Evolutionary conservation across 2,329 filamentous ascomycete genomes (phyloP).

Genomic region (Graphilbum fragrans): DNA sequence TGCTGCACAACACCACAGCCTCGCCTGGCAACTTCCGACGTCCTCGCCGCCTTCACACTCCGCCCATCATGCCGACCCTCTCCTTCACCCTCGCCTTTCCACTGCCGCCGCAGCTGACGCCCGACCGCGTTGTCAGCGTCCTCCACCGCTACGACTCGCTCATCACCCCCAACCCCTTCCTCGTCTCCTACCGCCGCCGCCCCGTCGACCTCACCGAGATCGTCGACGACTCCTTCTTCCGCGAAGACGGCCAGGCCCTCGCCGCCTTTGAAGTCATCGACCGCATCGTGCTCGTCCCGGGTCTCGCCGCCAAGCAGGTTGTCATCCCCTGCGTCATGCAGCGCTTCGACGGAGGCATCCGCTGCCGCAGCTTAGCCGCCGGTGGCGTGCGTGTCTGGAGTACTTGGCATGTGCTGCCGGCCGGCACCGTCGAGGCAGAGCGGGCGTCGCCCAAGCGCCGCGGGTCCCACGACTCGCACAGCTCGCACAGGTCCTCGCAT

Average conservation of each 20-base stretch:
- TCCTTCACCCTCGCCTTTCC: slow-evolving; percentile 26
- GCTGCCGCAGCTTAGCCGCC: slow-evolving; percentile 29
- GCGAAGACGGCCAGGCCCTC: slow-evolving; percentile 16
- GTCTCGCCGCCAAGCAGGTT: slow-evolving; percentile 25
- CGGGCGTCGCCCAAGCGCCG: not conserved
- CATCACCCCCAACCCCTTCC: slow-evolving; percentile 26
- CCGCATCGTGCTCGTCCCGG: slow-evolving; percentile 27
- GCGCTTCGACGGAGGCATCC: slow-evolving; percentile 24
- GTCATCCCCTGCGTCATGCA: slow-evolving; percentile 31
- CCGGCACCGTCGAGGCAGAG: slow-evolving; percentile 10
- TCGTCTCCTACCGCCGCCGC: slow-evolving; percentile 23
- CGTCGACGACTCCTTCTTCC: slow-evolving; percentile 29
- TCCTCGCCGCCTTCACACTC: not conserved
- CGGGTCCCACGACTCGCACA: not conserved
- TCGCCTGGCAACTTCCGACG: not conserved
- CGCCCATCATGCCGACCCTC: slow-evolving; percentile 19
- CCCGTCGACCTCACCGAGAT: slow-evolving; percentile 19
- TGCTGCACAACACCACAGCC: too few species aligned
- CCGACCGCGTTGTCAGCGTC: slow-evolving; percentile 22
- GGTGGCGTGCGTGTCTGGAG: slow-evolving; percentile 30
- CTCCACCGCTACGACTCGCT: slow-evolving; percentile 28
- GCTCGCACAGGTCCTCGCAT: not conserved
- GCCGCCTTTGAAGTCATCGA: slow-evolving; percentile 20
- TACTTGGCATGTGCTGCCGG: slow-evolving; percentile 19
- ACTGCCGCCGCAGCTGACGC: slow-evolving; percentile 26